Percentiles rank a stretch among this genome's conserved stretches.
Evolutionary conservation across 768 basidiomycete species (phyloP).

Genomic region (Pisolithus microcarpus): DNA sequence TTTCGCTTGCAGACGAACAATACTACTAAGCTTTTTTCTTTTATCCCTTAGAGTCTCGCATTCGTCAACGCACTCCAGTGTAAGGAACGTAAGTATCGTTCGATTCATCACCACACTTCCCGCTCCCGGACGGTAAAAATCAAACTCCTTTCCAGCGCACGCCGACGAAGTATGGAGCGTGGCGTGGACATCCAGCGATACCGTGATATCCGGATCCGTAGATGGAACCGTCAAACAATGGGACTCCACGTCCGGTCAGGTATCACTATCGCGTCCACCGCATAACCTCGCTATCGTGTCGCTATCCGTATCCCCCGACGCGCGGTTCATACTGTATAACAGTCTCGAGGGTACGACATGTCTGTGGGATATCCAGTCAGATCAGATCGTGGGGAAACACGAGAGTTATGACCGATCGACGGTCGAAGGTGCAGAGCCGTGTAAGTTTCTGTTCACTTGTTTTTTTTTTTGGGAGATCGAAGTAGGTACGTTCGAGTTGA

Average conservation of each 20-base stretch:
- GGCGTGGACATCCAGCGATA: slow-evolving; percentile 61
- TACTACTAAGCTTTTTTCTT: too few relatives aligned
- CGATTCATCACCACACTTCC: neutral
- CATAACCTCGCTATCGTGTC: slow-evolving; percentile 85
- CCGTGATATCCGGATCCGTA: slow-evolving; percentile 63
- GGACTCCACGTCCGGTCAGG: slow-evolving; percentile 60
- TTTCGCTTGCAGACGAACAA: slow-evolving; percentile 4
- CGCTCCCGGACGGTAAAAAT: neutral
- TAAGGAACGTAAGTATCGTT: slow-evolving; percentile 57
- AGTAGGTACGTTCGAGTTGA: neutral
- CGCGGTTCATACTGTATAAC: slow-evolving; percentile 64
- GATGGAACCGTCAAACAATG: slow-evolving; percentile 74
- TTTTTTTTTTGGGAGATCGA: neutral
- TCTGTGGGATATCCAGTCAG: slow-evolving; percentile 64
- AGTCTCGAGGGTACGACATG: slow-evolving; percentile 78
- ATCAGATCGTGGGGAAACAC: slow-evolving; percentile 52
- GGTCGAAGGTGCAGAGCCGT: slow-evolving; percentile 53
- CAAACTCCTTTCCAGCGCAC: slow-evolving; percentile 50
- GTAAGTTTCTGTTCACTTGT: slow-evolving; percentile 38
- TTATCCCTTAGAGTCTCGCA: slow-evolving; percentile 49
- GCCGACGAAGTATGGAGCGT: slow-evolving; percentile 75
- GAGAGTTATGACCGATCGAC: slow-evolving; percentile 67
- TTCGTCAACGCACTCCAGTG: slow-evolving; percentile 69
- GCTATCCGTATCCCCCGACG: slow-evolving; percentile 62
- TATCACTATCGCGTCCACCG: slow-evolving; percentile 50